Conservation (phyloP, 1,284 basidiomycete species). For the Puccinia hordei region DNA sequence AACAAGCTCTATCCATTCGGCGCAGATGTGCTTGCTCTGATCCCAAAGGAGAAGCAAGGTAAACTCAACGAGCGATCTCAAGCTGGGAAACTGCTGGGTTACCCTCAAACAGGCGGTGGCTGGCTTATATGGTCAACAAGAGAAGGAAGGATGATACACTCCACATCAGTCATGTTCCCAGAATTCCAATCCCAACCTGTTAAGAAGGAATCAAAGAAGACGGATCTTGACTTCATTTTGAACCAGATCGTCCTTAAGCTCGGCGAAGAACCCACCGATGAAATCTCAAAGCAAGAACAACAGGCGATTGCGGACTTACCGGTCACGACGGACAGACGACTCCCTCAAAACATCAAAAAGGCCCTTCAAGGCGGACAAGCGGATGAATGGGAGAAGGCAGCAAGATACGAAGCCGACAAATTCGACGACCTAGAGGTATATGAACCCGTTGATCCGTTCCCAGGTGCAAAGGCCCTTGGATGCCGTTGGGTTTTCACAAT, state of each 20-base stretch:
- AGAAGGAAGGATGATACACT: neutral
- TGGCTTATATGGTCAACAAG: neutral
- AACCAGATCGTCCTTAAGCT: neutral
- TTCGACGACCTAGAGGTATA: neutral
- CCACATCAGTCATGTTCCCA: neutral
- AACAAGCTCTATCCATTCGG: conserved; percentile 18
- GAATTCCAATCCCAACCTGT: neutral
- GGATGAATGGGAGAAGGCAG: neutral
- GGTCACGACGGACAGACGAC: neutral
- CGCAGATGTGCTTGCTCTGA: neutral
- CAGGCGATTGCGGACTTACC: neutral
- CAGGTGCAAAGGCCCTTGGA: neutral
- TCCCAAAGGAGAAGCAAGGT: neutral
- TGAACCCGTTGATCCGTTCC: neutral
- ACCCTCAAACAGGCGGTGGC: neutral
- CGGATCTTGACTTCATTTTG: too few relatives aligned
- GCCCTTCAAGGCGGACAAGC: neutral
- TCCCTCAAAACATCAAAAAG: neutral
- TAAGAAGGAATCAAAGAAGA: neutral
- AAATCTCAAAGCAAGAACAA: neutral
- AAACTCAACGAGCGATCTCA: neutral
- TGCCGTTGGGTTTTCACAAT: neutral
- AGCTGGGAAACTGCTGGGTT: neutral
- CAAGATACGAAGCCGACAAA: neutral
- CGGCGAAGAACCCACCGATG: neutral